phyloP scores from a whole-genome alignment of 805 yeast species.

The Wilhelminamyces savonicus region DNA sequence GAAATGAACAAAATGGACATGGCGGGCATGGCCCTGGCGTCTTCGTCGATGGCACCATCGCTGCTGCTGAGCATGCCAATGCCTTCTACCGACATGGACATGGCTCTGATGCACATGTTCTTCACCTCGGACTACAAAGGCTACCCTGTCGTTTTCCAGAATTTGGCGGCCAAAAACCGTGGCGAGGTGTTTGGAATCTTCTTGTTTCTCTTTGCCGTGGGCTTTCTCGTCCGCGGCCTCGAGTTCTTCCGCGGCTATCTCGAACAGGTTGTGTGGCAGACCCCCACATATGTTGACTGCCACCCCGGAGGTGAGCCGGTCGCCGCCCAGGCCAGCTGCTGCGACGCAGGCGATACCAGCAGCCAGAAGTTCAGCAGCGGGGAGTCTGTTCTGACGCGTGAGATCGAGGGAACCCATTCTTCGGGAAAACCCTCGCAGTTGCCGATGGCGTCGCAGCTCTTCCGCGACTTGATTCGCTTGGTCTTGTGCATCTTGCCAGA shows the following conservation, averaged over 20 bases:
- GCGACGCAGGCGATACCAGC: background rate
- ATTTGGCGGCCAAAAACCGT: constrained; percentile 44
- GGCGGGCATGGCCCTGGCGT: constrained; percentile 2
- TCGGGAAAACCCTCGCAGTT: too few species aligned
- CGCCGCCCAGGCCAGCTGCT: background rate
- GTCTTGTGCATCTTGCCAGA: constrained; percentile 54
- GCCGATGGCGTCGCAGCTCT: constrained; percentile 5
- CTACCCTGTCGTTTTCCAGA: constrained; percentile 60
- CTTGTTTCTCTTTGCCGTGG: constrained; percentile 49
- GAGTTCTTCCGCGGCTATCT: constrained; percentile 55
- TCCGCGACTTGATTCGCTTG: constrained; percentile 52
- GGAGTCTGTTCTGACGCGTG: too few species aligned
- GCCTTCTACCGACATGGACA: constrained; percentile 9
- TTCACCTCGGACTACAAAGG: constrained; percentile 44
- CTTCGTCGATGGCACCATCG: constrained; percentile 1
- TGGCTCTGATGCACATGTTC: constrained; percentile 50
- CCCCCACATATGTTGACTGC: constrained; percentile 21
- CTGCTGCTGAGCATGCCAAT: constrained; percentile 1
- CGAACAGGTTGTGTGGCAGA: constrained; percentile 61
- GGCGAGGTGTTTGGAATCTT: constrained; percentile 74
- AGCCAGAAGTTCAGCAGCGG: too few species aligned
- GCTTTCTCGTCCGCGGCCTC: constrained; percentile 54
- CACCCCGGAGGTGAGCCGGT: constrained; percentile 2
- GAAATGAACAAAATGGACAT: background rate
- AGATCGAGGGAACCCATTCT: too few species aligned